Evolutionary conservation across 805 yeast genomes (phyloP), one percentile per base, ranked within the genome.

Genomic region (Wickerhamiella azyma): DNA sequence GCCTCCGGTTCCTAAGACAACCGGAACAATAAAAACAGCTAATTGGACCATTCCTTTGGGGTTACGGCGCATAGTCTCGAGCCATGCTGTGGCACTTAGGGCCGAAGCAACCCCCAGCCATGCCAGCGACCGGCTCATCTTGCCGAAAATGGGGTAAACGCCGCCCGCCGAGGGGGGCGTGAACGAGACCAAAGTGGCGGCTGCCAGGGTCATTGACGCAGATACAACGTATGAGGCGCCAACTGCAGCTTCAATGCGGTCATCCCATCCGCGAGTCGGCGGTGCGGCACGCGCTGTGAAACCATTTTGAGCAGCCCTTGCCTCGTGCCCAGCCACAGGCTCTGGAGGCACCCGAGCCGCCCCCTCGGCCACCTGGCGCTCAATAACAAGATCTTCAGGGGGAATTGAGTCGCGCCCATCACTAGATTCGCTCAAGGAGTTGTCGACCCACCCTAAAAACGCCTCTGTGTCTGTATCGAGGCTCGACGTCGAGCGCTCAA

Each of bases 381-480:
- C 62, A 13, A 59, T 49, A 2, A 59, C 57, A 28, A 61, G 37
- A 28, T 61, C 65, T 9, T 47, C 52, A 1, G 64, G 64, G 9
- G 64, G 64, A 32, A 53, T 58, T 30, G 33, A 30, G 33, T 30
- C 33, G 16, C 33, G 33, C 13, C 51, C 55, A 26, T 50, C 53
- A 26, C 32, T 54, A 28, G 51, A 41, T 9, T 37, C 32, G 14
- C 48, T 46, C 18, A 45, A 32, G 2, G 48, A 47, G 28, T 47
- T 45, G 39, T 44, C 50, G 9, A 42, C 50, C 41, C 52, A 46
- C 10, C 52, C 57, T 5, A 55, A 43, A 46, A 54, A 53, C 46
- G 51, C 51, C 37, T 54, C 56, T 3, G 48, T 50, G 17, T 53
- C 60, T 43, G 53, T 40, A 28, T 47, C 53, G 17, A 41, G 45